Base-by-base conservation (phyloP, 1,139 yeast genomes). In the Nadsonia starkeyi-henricii region DNA sequence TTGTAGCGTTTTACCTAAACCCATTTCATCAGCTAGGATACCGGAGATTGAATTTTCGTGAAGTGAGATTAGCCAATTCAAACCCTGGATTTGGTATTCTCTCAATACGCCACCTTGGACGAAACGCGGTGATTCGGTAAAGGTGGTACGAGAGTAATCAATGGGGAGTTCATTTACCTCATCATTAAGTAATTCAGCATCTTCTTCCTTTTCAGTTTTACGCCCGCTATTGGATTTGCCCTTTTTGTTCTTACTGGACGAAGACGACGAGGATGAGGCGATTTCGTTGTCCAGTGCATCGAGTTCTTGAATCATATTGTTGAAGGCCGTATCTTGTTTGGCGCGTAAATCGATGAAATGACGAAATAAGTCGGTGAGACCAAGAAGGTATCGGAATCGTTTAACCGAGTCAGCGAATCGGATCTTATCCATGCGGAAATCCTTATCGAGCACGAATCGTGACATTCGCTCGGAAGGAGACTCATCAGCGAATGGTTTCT, bases 1-100 rank as follows among this genome's bases (percentile, higher is more conserved):
- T 63, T 91, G 98, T 51, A 91, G 72, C 1, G 98, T 91, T 61
- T 91, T 91, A 53, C 98, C 98, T 50, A 91, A 73, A 2, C 98
- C 98, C 98, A 91, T 91, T 66, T 91, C 98, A 65, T 91, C 98
- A 5, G 98, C 98, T 50, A 91, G 72, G 48, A 91, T 89, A 44
- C 97, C 97, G 1, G 93, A 81, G 49, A 88, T 72, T 57, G 81
- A 78, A 65, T 88, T 85, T 57, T 84, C 89, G 59, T 83, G 79
- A 49, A 89, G 68, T 1, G 88, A 77, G n/a, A 88, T 78, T 62
- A 88, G 69, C 97, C 97, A 88, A 66, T 89, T 89, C 57, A 89
- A 72, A 51, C 97, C 97, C 62, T 85, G 95, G 52, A 89, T 74
- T 66, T 89, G 97, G 64, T 89, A 89, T 55, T 84, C 89, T 58